Evolutionary conservation across 225 moss, liverwort and hornwort genomes (phyloP), one percentile per base, ranked within the genome.

Genomic region (Bryum argenteum): DNA sequence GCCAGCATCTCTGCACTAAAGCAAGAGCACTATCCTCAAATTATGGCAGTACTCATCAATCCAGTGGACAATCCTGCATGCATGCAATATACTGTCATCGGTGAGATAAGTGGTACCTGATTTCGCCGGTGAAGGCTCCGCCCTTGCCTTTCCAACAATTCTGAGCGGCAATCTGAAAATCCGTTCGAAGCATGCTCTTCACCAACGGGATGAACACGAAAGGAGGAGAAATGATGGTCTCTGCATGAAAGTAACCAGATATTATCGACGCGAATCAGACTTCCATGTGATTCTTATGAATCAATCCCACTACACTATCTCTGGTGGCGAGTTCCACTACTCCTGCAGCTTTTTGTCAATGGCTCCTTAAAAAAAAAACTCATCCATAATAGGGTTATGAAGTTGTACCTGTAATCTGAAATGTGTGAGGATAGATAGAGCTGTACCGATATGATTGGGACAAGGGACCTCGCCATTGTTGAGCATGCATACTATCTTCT

Each of bases 1-100:
- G 83, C 84, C 79, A 97, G 71, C 91, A 93, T 93, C 90, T 97
- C 96, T 73, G 91, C 96, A 91, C 96, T 96, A 83, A 77, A 89
- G 38, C 67, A 74, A 74, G 63, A 61, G 40, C 63, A 72, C 33
- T 52, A 82, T 73, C 67, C 76, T 75, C 82, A 82, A 82, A 72
- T 82, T 66, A 83, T 57, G 71, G 70, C 60, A 79, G 42, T 71
- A 60, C 48, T 66, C 39, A 67, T 40, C n/a, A 13, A 33, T 33
- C 7, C 33, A 33, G 33, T 33, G 33, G 33, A 3, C 5, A 33
- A 33, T 33, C 33, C 33, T 33, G 33, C 3, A 62, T 33, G 17
- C 17, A 48, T 1, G 2, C 5, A 47, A 18, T 12, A 28, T 8
- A 11, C 10, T 8, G 3, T 8, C 20, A 20, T 53, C 42, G 52